Conservation (phyloP, 352 stramenopile species). For the Pythium brachiatum region DNA sequence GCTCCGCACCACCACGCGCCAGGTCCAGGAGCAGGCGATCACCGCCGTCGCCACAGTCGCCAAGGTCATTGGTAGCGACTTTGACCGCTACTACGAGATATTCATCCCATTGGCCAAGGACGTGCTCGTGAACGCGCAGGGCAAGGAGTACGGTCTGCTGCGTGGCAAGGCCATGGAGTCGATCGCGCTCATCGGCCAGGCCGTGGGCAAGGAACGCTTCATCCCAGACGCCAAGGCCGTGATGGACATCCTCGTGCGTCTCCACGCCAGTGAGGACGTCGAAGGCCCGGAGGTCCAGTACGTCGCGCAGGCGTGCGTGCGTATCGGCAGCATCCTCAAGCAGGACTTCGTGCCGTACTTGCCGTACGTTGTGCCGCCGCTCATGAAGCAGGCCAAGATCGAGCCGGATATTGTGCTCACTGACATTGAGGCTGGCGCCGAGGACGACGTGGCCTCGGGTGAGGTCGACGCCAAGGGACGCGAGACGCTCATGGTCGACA, state of each 20-base stretch:
- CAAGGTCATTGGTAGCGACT: slow-evolving; percentile 80
- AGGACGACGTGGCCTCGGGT: slow-evolving; percentile 47
- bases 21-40: slow-evolving; percentile 87
- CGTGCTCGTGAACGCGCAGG: slow-evolving; percentile 69
- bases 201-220: slow-evolving; percentile 84
- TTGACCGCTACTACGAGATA: slow-evolving; percentile 80
- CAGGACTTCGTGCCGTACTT: slow-evolving; percentile 87
- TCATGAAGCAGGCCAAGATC: slow-evolving; percentile 82
- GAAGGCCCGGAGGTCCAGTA: slow-evolving; percentile 83
- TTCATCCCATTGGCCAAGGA: slow-evolving; percentile 88
- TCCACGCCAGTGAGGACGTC: slow-evolving; percentile 67
- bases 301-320: slow-evolving; percentile 82
- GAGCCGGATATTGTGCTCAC: slow-evolving; percentile 79
- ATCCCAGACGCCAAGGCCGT: slow-evolving; percentile 75
- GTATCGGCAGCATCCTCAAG: slow-evolving; percentile 85
- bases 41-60: slow-evolving; percentile 82
- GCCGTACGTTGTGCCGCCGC: slow-evolving; percentile 72
- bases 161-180: slow-evolving; percentile 88
- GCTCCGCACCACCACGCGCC: slow-evolving; percentile 67
- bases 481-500: slow-evolving; percentile 74
- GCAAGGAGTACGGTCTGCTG: slow-evolving; percentile 78
- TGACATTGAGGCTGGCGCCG: slow-evolving; percentile 50
- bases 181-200: slow-evolving; percentile 85
- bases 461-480: slow-evolving; percentile 58
- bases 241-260: slow-evolving; percentile 83